phyloP scores from a whole-genome alignment of 805 yeast genomes.

The Candida patagonica region DNA sequence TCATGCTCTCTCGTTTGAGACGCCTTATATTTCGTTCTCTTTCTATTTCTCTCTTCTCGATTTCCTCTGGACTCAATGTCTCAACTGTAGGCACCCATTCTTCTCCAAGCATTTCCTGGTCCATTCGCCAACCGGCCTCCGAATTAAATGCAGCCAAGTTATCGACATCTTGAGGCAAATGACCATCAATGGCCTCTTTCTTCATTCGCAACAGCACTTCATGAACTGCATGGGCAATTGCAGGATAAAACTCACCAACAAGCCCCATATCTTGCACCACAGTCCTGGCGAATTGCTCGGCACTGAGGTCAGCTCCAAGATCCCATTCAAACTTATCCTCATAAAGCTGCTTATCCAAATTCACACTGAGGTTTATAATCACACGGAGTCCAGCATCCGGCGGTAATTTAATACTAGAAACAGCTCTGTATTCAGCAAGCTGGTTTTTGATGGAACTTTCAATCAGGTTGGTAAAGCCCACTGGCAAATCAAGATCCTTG shows the following conservation, averaged over 20 bases:
- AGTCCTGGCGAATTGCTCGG: constrained; percentile 73
- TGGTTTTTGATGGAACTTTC: constrained; percentile 69
- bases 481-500: constrained; percentile 75
- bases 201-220: constrained; percentile 70
- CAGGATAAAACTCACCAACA: constrained; percentile 76
- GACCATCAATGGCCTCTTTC: constrained; percentile 72
- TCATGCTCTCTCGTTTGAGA: constrained; percentile 81
- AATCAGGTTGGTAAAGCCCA: constrained; percentile 49
- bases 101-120: constrained; percentile 67
- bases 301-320: constrained; percentile 45
- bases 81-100: constrained; percentile 86
- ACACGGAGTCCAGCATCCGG: constrained; percentile 60
- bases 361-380: constrained; percentile 70
- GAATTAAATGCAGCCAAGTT: constrained; percentile 55
- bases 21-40: constrained; percentile 87
- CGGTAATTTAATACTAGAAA: constrained; percentile 59
- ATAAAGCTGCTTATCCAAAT: constrained; percentile 69
- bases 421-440: constrained; percentile 61
- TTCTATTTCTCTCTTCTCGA: constrained; percentile 90
- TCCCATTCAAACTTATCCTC: constrained; percentile 97
- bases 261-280: constrained; percentile 83
- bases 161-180: constrained; percentile 40
- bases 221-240: constrained; percentile 78
- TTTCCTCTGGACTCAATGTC: constrained; percentile 80
- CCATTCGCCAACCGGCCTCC: constrained; percentile 61